Evolutionary conservation across 805 yeast species (phyloP).

Genomic region (Kurtzmaniella fragi): DNA sequence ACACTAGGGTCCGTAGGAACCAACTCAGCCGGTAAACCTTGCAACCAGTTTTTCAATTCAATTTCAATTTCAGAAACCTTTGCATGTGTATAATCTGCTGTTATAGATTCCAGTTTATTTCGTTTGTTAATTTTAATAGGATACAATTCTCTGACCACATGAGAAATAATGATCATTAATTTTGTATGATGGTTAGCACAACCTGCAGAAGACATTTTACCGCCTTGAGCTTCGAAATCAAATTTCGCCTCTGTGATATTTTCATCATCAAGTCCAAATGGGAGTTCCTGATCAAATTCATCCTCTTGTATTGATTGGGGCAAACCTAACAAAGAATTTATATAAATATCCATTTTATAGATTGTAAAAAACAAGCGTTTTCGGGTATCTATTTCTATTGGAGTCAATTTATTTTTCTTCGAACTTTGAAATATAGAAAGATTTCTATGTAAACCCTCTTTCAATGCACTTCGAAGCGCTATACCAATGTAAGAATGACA

Average conservation of each 20-base stretch:
- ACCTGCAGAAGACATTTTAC: slow-evolving; percentile 61
- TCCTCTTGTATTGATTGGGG: slow-evolving; percentile 74
- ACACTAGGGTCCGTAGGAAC: slow-evolving; percentile 62
- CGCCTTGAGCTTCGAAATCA: slow-evolving; percentile 40
- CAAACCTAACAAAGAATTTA: slow-evolving; percentile 79
- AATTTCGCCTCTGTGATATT: slow-evolving; percentile 68
- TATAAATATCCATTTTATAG: slow-evolving; percentile 85
- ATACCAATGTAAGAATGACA: slow-evolving; percentile 89
- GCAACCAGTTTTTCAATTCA: slow-evolving; percentile 69
- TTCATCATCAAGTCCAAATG: slow-evolving; percentile 82
- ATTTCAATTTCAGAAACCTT: slow-evolving; percentile 60
- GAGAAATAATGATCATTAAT: slow-evolving; percentile 63
- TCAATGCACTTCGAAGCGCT: slow-evolving; percentile 74
- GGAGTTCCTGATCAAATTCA: slow-evolving; percentile 84
- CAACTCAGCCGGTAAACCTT: slow-evolving; percentile 62
- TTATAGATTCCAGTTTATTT: slow-evolving; percentile 10
- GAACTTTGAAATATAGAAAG: slow-evolving; percentile 43
- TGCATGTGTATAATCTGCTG: slow-evolving; percentile 34
- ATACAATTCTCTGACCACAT: slow-evolving; percentile 67
- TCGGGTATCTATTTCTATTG: slow-evolving; percentile 76
- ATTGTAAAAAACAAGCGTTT: slow-evolving; percentile 87
- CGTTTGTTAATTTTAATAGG: slow-evolving; percentile 52
- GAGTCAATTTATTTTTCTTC: slow-evolving; percentile 52
- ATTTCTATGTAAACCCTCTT: slow-evolving; percentile 80
- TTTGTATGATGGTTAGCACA: slow-evolving; percentile 85